phyloP scores from a whole-genome alignment of 2,329 filamentous ascomycete species.

The Amesomyces nigricolor region DNA sequence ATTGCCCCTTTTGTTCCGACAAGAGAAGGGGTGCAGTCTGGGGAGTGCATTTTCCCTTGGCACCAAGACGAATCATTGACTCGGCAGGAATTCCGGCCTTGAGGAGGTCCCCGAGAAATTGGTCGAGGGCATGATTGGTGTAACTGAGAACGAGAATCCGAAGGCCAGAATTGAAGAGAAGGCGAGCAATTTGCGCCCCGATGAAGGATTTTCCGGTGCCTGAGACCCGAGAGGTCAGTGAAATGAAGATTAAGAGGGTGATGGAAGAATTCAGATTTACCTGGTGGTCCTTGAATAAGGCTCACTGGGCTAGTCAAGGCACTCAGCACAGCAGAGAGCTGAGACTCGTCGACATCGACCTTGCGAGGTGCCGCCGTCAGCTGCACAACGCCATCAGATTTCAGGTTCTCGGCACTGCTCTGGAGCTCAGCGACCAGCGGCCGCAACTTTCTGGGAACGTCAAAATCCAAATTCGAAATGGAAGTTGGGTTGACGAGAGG shows the following conservation, averaged over 20 bases:
- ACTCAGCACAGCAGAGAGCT: conserved; percentile 50
- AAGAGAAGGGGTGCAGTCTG: conserved; percentile 46
- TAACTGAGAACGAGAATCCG: conserved; percentile 60
- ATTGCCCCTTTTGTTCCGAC: conserved; percentile 34
- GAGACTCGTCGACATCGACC: conserved; percentile 37
- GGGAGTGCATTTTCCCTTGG: conserved; percentile 51
- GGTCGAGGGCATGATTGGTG: conserved; percentile 62
- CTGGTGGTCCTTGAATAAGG: conserved; percentile 68
- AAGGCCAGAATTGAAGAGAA: conserved; percentile 46
- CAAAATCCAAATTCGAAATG: conserved; percentile 9
- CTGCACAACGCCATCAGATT: not conserved
- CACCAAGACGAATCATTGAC: conserved; percentile 57
- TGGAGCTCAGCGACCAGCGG: not conserved
- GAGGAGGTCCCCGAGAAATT: conserved; percentile 60
- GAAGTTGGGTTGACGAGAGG: conserved; percentile 40
- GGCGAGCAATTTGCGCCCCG: conserved; percentile 56
- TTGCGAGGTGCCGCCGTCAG: conserved; percentile 6
- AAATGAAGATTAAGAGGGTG: not conserved
- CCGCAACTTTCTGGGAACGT: conserved; percentile 1
- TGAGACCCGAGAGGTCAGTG: conserved; percentile 26
- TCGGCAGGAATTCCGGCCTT: conserved; percentile 48
- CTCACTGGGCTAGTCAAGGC: conserved; percentile 50
- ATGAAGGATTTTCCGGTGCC: conserved; percentile 73
- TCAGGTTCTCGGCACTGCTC: not conserved
- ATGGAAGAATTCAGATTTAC: conserved; percentile 32